A percentile compares a stretch with the other conserved stretches of the same genome.
Evolutionary conservation across 2,329 filamentous ascomycete genomes (phyloP).

Genomic region (Diplocarpon rosae): DNA sequence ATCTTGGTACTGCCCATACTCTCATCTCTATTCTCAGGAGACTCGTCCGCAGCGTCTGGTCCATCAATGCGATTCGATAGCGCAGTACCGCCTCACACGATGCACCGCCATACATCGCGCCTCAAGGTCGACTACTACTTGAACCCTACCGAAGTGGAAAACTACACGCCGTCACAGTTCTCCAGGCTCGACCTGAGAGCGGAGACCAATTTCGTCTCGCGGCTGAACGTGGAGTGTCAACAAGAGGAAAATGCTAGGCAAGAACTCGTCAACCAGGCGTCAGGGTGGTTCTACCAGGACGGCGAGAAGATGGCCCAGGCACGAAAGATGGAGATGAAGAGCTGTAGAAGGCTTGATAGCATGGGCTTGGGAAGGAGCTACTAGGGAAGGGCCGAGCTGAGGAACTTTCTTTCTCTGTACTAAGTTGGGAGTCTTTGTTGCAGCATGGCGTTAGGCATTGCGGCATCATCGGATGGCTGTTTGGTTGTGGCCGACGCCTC

Average conservation of each 20-base stretch:
- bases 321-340: constrained; percentile 45
- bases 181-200: constrained; percentile 65
- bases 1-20: constrained; percentile 80
- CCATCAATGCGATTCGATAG: constrained; percentile 70
- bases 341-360: constrained; percentile 44
- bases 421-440: background rate
- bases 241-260: constrained; percentile 49
- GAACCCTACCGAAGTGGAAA: constrained; percentile 64
- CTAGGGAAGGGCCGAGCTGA: background rate
- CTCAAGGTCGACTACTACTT: constrained; percentile 76
- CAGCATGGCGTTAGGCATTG: constrained; percentile 7
- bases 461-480: constrained; percentile 1
- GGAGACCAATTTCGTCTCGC: constrained; percentile 60
- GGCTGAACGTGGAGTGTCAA: constrained; percentile 62
- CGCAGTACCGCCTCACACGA: constrained; percentile 59
- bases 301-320: constrained; percentile 41
- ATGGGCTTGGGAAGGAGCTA: constrained; percentile 28
- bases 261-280: constrained; percentile 51
- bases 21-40: constrained; percentile 62
- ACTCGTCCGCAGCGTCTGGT: constrained; percentile 39
- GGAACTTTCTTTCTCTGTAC: constrained; percentile 1
- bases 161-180: constrained; percentile 59
- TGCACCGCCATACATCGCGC: constrained; percentile 58
- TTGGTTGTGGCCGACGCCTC: background rate
- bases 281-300: constrained; percentile 60